Evolutionary conservation across 306 rosid species (phyloP).

Genomic region (Rosa persica): DNA sequence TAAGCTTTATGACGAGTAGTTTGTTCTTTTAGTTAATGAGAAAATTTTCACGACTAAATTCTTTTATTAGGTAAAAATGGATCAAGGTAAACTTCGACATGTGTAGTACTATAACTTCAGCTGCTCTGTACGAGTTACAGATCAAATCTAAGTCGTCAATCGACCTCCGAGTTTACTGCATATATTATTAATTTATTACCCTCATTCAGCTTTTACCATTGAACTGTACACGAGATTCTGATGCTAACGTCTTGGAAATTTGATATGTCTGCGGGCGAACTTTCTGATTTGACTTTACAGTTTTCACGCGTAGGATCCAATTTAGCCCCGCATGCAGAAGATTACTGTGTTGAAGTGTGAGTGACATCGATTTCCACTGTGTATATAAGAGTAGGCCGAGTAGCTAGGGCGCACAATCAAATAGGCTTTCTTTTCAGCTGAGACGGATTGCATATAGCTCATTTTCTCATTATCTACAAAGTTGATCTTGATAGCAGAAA

Average conservation of each 20-base stretch:
- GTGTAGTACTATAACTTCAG: background rate
- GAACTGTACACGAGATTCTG: background rate
- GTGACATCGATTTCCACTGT: conserved; percentile 4
- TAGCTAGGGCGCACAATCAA: background rate
- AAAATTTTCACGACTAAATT: no score
- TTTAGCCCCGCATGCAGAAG: background rate
- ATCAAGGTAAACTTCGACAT: background rate
- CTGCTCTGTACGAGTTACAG: background rate
- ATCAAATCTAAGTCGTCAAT: background rate
- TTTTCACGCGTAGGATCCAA: background rate
- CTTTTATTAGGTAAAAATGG: no score
- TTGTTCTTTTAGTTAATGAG: no score
- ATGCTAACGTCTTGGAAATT: background rate
- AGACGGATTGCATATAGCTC: background rate
- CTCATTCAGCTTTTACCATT: no score
- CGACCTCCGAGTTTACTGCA: background rate
- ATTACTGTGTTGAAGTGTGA: background rate
- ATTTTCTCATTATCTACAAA: background rate
- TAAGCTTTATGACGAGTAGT: no score
- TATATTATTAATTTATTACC: no score
- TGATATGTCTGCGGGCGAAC: background rate
- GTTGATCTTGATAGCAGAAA: background rate
- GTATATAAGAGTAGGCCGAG: background rate
- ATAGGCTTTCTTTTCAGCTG: background rate
- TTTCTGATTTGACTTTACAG: background rate